Conservation (phyloP, 2,329 filamentous ascomycete species). For the Tolypocladium paradoxum region DNA sequence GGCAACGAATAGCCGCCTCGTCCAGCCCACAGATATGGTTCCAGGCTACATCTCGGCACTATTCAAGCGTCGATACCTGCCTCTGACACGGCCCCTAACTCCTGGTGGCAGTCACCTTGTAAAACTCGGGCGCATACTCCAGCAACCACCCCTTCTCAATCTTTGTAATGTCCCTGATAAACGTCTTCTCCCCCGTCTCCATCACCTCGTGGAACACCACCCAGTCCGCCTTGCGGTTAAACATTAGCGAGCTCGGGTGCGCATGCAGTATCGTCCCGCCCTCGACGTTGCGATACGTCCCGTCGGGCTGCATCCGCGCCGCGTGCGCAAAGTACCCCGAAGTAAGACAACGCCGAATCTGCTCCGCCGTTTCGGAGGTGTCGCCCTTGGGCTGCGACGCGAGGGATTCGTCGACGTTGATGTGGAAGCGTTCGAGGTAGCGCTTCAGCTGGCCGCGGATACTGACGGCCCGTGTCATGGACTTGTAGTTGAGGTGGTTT, state of each 20-base stretch:
- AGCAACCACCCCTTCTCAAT: constrained; percentile 88
- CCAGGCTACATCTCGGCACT: background rate
- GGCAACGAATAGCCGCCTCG: background rate
- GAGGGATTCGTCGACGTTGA: constrained; percentile 56
- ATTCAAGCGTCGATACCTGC: background rate
- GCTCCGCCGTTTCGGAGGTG: constrained; percentile 43
- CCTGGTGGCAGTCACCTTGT: constrained; percentile 42
- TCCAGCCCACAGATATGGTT: background rate
- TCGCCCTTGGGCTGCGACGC: constrained; percentile 21
- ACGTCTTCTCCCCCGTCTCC: constrained; percentile 80
- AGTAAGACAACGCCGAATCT: constrained; percentile 76
- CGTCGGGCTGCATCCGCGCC: constrained; percentile 87
- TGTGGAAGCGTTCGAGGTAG: constrained; percentile 76
- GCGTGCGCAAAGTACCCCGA: constrained; percentile 89
- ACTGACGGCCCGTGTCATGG: constrained; percentile 70
- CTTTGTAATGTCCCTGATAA: constrained; percentile 84
- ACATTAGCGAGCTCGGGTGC: constrained; percentile 88
- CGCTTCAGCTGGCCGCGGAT: constrained; percentile 78
- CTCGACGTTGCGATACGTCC: constrained; percentile 76
- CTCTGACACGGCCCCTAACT: constrained; percentile 3
- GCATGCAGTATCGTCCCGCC: constrained; percentile 70
- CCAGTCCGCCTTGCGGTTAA: constrained; percentile 94
- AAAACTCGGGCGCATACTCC: constrained; percentile 80
- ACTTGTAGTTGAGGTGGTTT: constrained; percentile 78
- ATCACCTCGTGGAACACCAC: constrained; percentile 91